Conservation (phyloP, 306 rosid species). For the Senna siamea region DNA sequence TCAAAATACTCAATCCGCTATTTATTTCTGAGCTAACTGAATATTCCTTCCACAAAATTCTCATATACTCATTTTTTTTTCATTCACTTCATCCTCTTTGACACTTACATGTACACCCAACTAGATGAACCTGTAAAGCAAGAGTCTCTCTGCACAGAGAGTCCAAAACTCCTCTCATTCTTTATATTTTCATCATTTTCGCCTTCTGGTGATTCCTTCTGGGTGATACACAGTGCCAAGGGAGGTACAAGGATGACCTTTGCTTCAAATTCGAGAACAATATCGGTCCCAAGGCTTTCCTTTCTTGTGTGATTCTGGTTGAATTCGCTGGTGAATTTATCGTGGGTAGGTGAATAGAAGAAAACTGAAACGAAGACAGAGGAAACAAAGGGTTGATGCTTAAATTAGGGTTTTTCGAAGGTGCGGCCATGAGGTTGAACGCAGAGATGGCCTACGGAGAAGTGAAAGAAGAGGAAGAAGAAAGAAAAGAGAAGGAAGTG, state of each 20-base stretch:
- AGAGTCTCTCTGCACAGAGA: neutral
- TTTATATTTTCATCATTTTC: neutral
- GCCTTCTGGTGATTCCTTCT: neutral
- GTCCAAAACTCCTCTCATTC: neutral
- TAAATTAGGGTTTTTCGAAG: slow-evolving; percentile 13
- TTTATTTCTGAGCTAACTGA: slow-evolving; percentile 13
- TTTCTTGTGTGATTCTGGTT: neutral
- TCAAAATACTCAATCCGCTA: neutral
- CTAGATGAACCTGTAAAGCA: neutral
- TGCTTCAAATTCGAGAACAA: neutral
- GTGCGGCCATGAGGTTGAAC: slow-evolving; percentile 7
- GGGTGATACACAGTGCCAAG: neutral
- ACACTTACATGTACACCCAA: neutral
- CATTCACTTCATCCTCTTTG: neutral
- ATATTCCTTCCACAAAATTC: slow-evolving; percentile 22
- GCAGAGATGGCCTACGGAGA: slow-evolving; percentile 18
- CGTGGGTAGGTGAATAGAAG: neutral
- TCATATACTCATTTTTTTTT: neutral
- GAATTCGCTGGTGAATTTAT: neutral
- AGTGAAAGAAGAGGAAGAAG: neutral
- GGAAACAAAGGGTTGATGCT: neutral
- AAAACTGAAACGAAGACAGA: neutral
- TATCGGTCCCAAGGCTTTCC: neutral
- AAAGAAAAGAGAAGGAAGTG: slow-evolving; percentile 25
- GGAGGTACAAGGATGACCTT: neutral